Conservation (phyloP, 306 rosid species). For the Senna tora region DNA sequence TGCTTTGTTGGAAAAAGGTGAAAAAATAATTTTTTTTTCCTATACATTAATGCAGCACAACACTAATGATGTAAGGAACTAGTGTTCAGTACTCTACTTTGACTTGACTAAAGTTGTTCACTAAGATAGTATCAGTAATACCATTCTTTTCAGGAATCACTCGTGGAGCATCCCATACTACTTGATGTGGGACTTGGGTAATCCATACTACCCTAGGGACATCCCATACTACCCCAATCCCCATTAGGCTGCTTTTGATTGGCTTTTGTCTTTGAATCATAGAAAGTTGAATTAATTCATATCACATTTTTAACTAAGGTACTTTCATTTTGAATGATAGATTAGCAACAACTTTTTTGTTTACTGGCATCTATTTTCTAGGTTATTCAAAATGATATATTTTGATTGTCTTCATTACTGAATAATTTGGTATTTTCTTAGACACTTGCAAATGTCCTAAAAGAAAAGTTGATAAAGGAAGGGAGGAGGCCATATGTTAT, state of each 20-base stretch:
- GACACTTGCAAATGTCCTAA: constrained; percentile 67
- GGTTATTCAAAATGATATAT: not conserved
- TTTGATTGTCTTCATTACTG: constrained; percentile 3
- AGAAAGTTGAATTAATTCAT: constrained; percentile 5
- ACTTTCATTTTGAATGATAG: not conserved
- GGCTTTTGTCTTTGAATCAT: not conserved
- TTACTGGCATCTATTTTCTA: constrained; percentile 9
- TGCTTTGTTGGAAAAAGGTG: not conserved
- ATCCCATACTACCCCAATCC: no score
- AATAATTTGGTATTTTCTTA: constrained; percentile 32
- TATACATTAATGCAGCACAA: constrained; percentile 2
- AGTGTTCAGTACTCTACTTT: not conserved
- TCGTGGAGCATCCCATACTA: no score
- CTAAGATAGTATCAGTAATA: not conserved
- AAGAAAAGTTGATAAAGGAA: constrained; percentile 75
- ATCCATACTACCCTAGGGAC: no score
- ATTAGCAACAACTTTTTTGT: not conserved
- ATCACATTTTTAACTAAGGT: constrained; percentile 5
- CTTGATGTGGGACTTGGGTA: no score
- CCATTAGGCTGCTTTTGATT: not conserved
- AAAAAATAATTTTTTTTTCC: not conserved
- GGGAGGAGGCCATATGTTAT: constrained; percentile 91
- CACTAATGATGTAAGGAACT: not conserved
- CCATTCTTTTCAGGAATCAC: not conserved
- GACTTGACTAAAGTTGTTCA: not conserved